A percentile compares a stretch with the other conserved stretches of the same genome.
phyloP scores from a whole-genome alignment of 2,329 filamentous ascomycete genomes.

The Decorospora gaudefroyi region DNA sequence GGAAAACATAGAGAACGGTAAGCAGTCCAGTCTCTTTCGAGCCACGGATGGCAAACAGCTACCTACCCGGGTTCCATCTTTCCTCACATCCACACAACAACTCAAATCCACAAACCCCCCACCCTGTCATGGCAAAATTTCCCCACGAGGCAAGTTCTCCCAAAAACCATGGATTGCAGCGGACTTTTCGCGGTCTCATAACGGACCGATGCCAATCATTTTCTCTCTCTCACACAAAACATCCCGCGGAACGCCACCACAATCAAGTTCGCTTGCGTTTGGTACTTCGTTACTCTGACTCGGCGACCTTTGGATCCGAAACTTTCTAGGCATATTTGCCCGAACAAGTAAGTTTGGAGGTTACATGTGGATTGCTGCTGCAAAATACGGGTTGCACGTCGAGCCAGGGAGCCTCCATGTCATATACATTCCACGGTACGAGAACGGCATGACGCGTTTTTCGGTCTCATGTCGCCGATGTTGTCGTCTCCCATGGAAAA shows the following conservation, averaged over 20 bases:
- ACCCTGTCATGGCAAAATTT: conserved; percentile 14
- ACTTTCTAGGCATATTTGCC: background rate
- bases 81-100: conserved; percentile 4
- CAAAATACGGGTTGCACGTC: conserved; percentile 6
- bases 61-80: conserved; percentile 11
- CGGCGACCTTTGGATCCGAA: no score
- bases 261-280: background rate
- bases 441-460: conserved; percentile 12
- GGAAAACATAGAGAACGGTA: conserved; percentile 7
- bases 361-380: conserved; percentile 5
- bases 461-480: conserved; percentile 6
- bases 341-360: conserved; percentile 1
- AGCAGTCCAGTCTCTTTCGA: conserved; percentile 9
- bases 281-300: no score
- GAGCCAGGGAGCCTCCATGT: conserved; percentile 9
- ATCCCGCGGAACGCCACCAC: conserved; percentile 6
- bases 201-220: conserved; percentile 13
- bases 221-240: no score
- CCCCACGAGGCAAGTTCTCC: conserved; percentile 12
- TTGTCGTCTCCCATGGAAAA: conserved; percentile 2
- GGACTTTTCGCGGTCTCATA: conserved; percentile 18
- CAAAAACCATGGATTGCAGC: conserved; percentile 15
- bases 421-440: conserved; percentile 11
- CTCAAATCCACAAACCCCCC: conserved; percentile 2
- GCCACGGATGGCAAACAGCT: conserved; percentile 8